Conservation (phyloP, 2,329 filamentous ascomycete species). For the Lachnellula suecica region DNA sequence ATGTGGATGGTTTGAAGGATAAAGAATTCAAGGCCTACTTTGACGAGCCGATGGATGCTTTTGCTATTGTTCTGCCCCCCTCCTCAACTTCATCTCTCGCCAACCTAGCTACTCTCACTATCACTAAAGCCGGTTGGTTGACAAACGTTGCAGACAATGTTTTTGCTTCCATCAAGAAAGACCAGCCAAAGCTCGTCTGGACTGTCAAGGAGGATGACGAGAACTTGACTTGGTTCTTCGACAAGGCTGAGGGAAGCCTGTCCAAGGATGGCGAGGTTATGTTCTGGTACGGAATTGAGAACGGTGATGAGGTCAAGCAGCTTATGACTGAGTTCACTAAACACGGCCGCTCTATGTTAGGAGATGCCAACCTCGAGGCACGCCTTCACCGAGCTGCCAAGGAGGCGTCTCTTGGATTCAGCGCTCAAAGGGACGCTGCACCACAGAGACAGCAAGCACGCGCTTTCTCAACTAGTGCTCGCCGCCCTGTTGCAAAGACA, state of each 20-base stretch:
- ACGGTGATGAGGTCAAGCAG: conserved; percentile 75
- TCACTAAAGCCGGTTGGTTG: conserved; percentile 92
- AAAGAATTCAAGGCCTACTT: conserved; percentile 90
- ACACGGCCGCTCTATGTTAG: conserved; percentile 82
- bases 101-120: conserved; percentile 85
- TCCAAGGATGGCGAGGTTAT: conserved; percentile 83
- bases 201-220: conserved; percentile 96
- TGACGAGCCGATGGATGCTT: conserved; percentile 88
- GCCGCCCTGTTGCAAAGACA: conserved; percentile 34
- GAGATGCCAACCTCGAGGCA: conserved; percentile 85
- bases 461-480: conserved; percentile 63
- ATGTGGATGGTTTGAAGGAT: conserved; percentile 74
- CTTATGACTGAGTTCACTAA: conserved; percentile 84
- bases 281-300: conserved; percentile 87
- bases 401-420: conserved; percentile 59
- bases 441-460: conserved; percentile 59
- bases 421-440: conserved; percentile 45
- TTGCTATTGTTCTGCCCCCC: conserved; percentile 83
- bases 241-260: conserved; percentile 92
- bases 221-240: conserved; percentile 97
- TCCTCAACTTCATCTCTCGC: conserved; percentile 66
- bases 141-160: conserved; percentile 95
- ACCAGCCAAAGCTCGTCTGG: conserved; percentile 88
- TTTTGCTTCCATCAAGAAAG: conserved; percentile 90
- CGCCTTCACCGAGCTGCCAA: conserved; percentile 76